phyloP scores from a whole-genome alignment of 371 early-diverging fungal species.

The Actinomortierella wolfii region DNA sequence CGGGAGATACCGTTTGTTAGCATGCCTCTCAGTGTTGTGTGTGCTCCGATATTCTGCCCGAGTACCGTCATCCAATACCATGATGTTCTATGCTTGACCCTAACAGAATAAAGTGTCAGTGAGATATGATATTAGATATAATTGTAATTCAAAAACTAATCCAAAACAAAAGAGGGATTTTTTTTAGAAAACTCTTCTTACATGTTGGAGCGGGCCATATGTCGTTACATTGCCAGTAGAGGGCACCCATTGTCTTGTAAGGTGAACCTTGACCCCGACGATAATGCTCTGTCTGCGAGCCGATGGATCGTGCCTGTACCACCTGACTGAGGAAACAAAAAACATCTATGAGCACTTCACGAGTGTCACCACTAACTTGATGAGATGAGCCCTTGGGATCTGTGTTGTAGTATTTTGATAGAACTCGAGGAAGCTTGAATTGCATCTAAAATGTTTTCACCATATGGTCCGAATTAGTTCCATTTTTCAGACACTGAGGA shows the following conservation, averaged over 20 bases:
- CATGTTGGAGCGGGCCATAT: slow-evolving; percentile 44
- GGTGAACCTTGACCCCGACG: slow-evolving; percentile 12
- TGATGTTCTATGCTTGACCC: slow-evolving; percentile 45
- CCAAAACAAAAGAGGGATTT: neutral
- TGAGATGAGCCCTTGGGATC: neutral
- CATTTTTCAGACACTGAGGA: too few relatives aligned
- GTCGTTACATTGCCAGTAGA: slow-evolving; percentile 46
- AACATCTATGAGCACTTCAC: slow-evolving; percentile 14
- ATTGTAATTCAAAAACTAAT: neutral
- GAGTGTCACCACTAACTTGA: neutral
- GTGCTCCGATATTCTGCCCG: too few relatives aligned
- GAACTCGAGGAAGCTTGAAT: slow-evolving; percentile 10
- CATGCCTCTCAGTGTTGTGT: too few relatives aligned
- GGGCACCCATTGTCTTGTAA: slow-evolving; percentile 31
- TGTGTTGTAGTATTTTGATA: slow-evolving; percentile 16
- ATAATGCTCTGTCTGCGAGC: slow-evolving; percentile 34
- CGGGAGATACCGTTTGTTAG: too few relatives aligned
- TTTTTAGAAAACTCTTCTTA: slow-evolving; percentile 2
- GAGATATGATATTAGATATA: too few relatives aligned
- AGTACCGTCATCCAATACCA: slow-evolving; percentile 14
- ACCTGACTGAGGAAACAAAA: slow-evolving; percentile 38
- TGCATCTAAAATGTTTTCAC: slow-evolving; percentile 18
- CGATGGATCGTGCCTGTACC: slow-evolving; percentile 30
- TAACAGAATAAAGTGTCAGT: neutral
- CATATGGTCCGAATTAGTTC: too few relatives aligned